phyloP scores from a whole-genome alignment of 306 rosid species.

The Prunus persica region Prunus_persica_NCBIv2 NC_034016.1:15076001-15076500 shows the following conservation, averaged over 20 bases:
- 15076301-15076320: too few species aligned
- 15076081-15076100: neutral
- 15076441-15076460: neutral
- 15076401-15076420: too few species aligned
- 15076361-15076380: too few species aligned
- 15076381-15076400: too few species aligned
- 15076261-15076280: neutral
- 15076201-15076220: neutral
- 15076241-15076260: neutral
- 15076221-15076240: neutral
- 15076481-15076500: conserved; percentile 3
- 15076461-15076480: conserved; percentile 1
- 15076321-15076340: neutral
- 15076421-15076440: too few species aligned
- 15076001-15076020: neutral
- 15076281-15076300: neutral
- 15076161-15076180: neutral
- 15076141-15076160: neutral
- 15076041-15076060: neutral
- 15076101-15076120: neutral
- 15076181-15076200: neutral
- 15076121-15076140: neutral
- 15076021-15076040: neutral
- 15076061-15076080: neutral
- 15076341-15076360: too few species aligned